Conservation (phyloP, 2,329 filamentous ascomycete species). For the Nigrospora osmanthi region DNA sequence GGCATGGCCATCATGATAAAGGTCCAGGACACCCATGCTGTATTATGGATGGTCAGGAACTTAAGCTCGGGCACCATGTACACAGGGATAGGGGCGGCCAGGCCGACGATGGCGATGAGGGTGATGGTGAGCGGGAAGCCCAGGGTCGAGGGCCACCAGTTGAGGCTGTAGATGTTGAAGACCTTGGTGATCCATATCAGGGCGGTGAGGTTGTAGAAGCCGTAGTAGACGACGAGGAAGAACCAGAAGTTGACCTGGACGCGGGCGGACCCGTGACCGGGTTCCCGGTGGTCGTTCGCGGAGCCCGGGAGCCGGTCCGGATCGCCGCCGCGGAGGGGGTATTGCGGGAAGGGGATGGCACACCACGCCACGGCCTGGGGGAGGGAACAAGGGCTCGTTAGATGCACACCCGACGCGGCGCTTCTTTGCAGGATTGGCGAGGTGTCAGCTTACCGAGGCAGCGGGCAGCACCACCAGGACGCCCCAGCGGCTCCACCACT, state of each 20-base stretch:
- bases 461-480: slow-evolving; percentile 56
- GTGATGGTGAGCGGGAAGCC: slow-evolving; percentile 59
- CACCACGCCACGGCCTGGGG: slow-evolving; percentile 55
- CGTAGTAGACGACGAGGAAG: slow-evolving; percentile 63
- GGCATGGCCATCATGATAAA: slow-evolving; percentile 65
- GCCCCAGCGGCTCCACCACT: slow-evolving; percentile 57
- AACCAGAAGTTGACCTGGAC: slow-evolving; percentile 66
- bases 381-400: background rate
- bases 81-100: slow-evolving; percentile 50
- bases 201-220: slow-evolving; percentile 60
- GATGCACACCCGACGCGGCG: background rate
- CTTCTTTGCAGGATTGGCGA: slow-evolving; percentile 1
- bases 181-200: slow-evolving; percentile 66
- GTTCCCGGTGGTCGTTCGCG: slow-evolving; percentile 31
- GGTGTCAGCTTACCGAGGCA: slow-evolving; percentile 40
- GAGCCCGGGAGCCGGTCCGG: slow-evolving; percentile 20
- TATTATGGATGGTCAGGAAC: slow-evolving; percentile 54
- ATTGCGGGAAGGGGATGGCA: slow-evolving; percentile 57
- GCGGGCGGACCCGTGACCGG: slow-evolving; percentile 55
- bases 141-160: slow-evolving; percentile 61
- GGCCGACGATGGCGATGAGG: slow-evolving; percentile 51
- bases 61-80: slow-evolving; percentile 46
- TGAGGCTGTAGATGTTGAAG: slow-evolving; percentile 63
- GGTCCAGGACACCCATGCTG: slow-evolving; percentile 61
- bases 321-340: slow-evolving; percentile 40